phyloP scores from a whole-genome alignment of 73 alveolate species.

The Paramecium sexaurelia region DNA sequence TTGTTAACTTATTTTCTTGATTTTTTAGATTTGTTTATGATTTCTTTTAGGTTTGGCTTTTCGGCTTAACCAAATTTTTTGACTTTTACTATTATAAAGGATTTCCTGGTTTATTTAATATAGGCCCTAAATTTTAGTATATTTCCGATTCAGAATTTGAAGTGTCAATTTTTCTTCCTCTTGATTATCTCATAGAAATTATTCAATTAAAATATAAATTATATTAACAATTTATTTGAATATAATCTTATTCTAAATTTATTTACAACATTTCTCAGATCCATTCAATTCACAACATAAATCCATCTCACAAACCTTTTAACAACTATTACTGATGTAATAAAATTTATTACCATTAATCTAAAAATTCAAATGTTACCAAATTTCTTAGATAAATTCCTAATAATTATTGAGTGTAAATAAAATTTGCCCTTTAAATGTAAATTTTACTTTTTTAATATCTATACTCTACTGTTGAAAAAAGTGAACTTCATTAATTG shows the following conservation, averaged over 20 bases:
- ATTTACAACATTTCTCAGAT: no score
- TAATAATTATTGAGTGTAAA: no score
- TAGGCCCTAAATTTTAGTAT: neutral
- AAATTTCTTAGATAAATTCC: no score
- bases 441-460: no score
- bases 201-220: neutral
- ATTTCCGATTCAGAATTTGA: constrained; percentile 5
- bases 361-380: no score
- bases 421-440: no score
- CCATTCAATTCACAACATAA: no score
- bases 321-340: no score
- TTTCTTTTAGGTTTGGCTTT: neutral
- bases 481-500: no score
- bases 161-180: constrained; percentile 15
- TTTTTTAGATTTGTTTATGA: neutral
- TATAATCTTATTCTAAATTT: neutral
- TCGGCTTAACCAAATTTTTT: neutral
- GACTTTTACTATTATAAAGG: neutral
- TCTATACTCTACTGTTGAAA: no score
- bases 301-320: no score
- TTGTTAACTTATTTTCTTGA: constrained; percentile 21
- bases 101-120: neutral
- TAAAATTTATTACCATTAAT: no score
- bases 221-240: neutral
- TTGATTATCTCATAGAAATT: neutral